These are phyloP conservation scores for Aspergillus sp. DNA, from an alignment of 2,329 filamentous ascomycete species.

Conservation along the genomic window DNA sequence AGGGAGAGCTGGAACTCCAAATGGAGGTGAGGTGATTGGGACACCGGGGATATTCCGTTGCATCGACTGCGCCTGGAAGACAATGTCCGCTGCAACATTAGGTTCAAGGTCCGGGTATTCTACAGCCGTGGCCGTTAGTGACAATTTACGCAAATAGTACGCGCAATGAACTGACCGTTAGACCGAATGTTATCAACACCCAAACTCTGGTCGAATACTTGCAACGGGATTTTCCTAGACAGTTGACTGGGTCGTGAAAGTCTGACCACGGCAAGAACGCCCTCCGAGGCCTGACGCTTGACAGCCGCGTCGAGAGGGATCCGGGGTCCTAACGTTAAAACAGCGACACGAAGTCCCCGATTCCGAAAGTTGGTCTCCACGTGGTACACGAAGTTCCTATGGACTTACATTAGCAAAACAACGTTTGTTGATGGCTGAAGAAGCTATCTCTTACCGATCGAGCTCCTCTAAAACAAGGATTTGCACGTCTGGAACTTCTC, in stretches of 20 bases:
- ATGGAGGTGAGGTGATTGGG: slow-evolving; percentile 36
- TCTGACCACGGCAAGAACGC: slow-evolving; percentile 80
- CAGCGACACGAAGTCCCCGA: slow-evolving; percentile 71
- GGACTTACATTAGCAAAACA: slow-evolving; percentile 17
- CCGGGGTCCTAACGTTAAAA: slow-evolving; percentile 75
- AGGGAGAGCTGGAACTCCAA: slow-evolving; percentile 35
- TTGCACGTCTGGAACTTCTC: slow-evolving; percentile 84
- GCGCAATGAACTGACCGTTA: slow-evolving; percentile 53
- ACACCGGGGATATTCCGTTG: slow-evolving; percentile 36
- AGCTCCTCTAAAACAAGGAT: slow-evolving; percentile 79
- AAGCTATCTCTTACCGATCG: slow-evolving; percentile 47
- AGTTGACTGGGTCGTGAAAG: slow-evolving; percentile 69
- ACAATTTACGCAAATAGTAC: not conserved
- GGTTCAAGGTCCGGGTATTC: slow-evolving; percentile 85
- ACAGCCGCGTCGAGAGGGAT: slow-evolving; percentile 78
- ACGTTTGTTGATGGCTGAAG: not conserved
- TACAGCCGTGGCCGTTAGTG: slow-evolving; percentile 26
- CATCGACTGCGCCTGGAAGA: slow-evolving; percentile 57
- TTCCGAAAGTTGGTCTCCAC: slow-evolving; percentile 74
- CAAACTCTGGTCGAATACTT: slow-evolving; percentile 78
- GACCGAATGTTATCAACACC: slow-evolving; percentile 76
- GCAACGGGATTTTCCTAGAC: slow-evolving; percentile 72
- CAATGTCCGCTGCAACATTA: slow-evolving; percentile 74
- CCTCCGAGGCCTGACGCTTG: slow-evolving; percentile 80
- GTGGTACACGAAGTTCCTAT: slow-evolving; percentile 75